These are phyloP conservation scores for Leishmania major DNA, from an alignment of 208 protist species.

Conservation along the genomic window DNA sequence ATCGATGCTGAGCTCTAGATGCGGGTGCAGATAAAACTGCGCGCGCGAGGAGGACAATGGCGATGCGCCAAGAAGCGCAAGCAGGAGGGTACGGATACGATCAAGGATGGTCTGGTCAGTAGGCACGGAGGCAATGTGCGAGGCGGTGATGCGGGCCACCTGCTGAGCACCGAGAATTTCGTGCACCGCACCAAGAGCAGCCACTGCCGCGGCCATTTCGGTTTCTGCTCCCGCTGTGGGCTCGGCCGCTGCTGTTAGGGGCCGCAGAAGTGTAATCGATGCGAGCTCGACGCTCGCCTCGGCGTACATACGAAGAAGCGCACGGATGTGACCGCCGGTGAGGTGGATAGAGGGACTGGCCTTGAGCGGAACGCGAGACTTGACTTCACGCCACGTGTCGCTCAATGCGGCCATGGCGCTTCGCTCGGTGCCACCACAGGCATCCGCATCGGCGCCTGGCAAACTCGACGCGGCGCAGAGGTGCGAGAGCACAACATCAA, in stretches of 20 bases:
- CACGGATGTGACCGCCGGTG: background rate
- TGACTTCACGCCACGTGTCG: constrained; percentile 2
- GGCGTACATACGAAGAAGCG: constrained; percentile 9
- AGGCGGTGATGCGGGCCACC: background rate
- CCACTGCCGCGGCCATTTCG: background rate
- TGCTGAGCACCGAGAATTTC: constrained; percentile 7
- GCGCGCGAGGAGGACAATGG: background rate
- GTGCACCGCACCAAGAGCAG: background rate
- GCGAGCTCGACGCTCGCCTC: constrained; percentile 4
- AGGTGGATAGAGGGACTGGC: background rate
- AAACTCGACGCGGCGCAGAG: background rate
- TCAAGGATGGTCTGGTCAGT: background rate
- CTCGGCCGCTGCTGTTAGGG: constrained; percentile 3
- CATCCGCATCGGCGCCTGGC: background rate
- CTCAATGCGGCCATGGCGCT: background rate
- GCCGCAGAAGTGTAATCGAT: background rate
- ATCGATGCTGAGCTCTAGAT: constrained; percentile 38
- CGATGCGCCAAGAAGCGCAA: constrained; percentile 1
- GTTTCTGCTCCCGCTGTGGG: background rate
- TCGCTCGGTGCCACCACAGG: background rate
- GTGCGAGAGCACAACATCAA: background rate
- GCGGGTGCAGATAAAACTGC: constrained; percentile 26
- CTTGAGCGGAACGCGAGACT: background rate
- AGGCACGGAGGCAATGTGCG: constrained; percentile 2
- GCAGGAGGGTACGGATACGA: constrained; percentile 11